Conservation (phyloP, 495 filamentous ascomycete species). For the Penicillium coprophilum region DNA sequence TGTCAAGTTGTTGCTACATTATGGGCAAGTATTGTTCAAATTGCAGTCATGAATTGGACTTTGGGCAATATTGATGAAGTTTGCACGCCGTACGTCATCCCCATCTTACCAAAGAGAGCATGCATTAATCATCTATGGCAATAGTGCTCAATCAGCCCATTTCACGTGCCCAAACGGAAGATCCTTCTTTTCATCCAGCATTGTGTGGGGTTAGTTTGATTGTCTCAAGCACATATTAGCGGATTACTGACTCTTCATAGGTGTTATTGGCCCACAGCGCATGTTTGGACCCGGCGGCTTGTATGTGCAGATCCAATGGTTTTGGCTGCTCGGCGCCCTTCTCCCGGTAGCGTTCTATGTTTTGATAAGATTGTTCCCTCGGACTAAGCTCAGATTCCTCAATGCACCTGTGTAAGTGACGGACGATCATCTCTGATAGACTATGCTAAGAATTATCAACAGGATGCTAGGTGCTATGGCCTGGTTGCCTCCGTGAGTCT, state of each 20-base stretch:
- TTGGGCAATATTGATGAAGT: slow-evolving; percentile 56
- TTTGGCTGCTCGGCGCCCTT: slow-evolving; percentile 56
- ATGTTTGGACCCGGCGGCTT: slow-evolving; percentile 61
- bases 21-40: slow-evolving; percentile 59
- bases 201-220: slow-evolving; percentile 45
- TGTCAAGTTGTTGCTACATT: slow-evolving; percentile 60
- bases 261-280: slow-evolving; percentile 57
- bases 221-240: too few relatives aligned
- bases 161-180: slow-evolving; percentile 62
- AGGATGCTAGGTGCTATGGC: slow-evolving; percentile 60
- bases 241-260: slow-evolving; percentile 29
- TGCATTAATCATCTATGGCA: neutral
- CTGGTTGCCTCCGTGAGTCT: slow-evolving; percentile 48
- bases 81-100: slow-evolving; percentile 50
- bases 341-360: slow-evolving; percentile 52
- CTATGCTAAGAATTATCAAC: neutral
- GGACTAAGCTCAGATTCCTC: slow-evolving; percentile 45
- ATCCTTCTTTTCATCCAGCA: slow-evolving; percentile 60
- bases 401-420: slow-evolving; percentile 49
- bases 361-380: slow-evolving; percentile 45
- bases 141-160: slow-evolving; percentile 29
- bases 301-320: slow-evolving; percentile 55
- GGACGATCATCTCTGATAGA: neutral
- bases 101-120: neutral
- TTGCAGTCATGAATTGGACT: slow-evolving; percentile 58